Base-by-base conservation (phyloP, 2,329 filamentous ascomycete genomes). In the Amylocarpus encephaloides region DNA sequence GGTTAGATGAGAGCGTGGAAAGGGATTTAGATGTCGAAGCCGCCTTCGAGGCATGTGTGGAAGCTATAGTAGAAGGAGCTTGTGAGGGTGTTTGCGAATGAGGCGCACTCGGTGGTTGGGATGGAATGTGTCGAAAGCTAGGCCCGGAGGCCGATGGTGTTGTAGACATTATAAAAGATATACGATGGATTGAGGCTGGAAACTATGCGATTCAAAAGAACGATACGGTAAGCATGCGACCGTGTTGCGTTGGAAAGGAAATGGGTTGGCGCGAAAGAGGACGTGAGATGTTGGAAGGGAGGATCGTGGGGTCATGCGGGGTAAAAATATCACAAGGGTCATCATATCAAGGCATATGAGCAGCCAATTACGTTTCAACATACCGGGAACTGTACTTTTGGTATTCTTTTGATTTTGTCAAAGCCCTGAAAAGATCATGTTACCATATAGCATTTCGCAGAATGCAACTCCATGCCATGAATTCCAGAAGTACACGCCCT, bases 391-490 rank as follows among this genome's bases (percentile, higher is more conserved):
- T 36, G 35, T 18, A 32, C 43, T 57, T 59, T 56, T 59, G 57
- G 56, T 59, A 58, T 57, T 49, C 56, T 57, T 57, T 64, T 61
- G 50, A 53, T 58, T 64, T 62, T 51, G 39, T 61, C 55, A 57
- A 51, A 53, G 53, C 50, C 52, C 49, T 55, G 49, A 55, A 55
- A 56, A 51, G 46, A 53, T 48, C 51, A 56, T 49, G 49, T 54
- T 49, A 22, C 19, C 43, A 51, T 56, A 56, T 50, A 59, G 51
- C 49, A 48, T 44, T 51, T 56, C 51, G 56, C 55, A 40, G 57
- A 58, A 54, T 57, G 57, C 54, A 64, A 62, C 59, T 61, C 62
- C 61, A 60, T 59, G 54, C 59, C 59, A 59, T 63, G 60, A 61
- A 55, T 46, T 62, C 59, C 59, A 57, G 52, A 63, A 64, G 59